Base-by-base conservation (phyloP, 257 asterid species). In the Cordia subcordata region DNA sequence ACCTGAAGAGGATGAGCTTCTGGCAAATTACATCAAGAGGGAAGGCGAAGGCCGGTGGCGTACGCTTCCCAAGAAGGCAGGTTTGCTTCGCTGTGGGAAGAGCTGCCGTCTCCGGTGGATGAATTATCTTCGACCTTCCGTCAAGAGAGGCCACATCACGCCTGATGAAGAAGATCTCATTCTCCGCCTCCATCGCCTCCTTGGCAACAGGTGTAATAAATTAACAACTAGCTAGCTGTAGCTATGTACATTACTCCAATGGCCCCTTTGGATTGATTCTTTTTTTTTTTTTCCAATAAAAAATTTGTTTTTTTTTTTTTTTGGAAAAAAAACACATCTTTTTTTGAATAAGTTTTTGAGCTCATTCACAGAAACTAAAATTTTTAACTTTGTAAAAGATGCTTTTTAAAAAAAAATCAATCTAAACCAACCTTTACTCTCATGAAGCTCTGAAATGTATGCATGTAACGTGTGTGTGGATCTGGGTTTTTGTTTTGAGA, bases 161-260 rank as follows among this genome's bases (percentile, higher is more conserved):
- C 49, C 81, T 0, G 91, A 82, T 42, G 96, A 87, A 53, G 96
- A 87, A 58, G 91, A 87, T 65, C 91, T 87, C 79, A 87, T 87
- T 35, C 77, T 87, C 53, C 91, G 94, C 59, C 94, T 87, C 63
- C 96, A 87, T 78, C 91, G 88, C 59, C 94, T 85, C 51, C 87
- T 87, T 22, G 94, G 96, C 32, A 87, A 87, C 77, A 75, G 94
- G 94, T 84, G 50, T 38, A n/a, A n/a, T n/a, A n/a, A n/a, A n/a
- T n/a, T 10, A 4, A 8, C 47, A 42, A 42, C 12, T 42, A 42
- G 33, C n/a, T n/a, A n/a, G n/a, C 51, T 0, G 42, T 58, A 53
- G 12, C 9, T 14, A 1, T 11, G 15, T 13, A n/a, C 0, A 15
- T 8, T 33, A 13, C 8, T 18, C 45, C 14, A 53, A 21, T 14